Conservation (phyloP, 257 asterid species). For the Rhazya stricta region DNA sequence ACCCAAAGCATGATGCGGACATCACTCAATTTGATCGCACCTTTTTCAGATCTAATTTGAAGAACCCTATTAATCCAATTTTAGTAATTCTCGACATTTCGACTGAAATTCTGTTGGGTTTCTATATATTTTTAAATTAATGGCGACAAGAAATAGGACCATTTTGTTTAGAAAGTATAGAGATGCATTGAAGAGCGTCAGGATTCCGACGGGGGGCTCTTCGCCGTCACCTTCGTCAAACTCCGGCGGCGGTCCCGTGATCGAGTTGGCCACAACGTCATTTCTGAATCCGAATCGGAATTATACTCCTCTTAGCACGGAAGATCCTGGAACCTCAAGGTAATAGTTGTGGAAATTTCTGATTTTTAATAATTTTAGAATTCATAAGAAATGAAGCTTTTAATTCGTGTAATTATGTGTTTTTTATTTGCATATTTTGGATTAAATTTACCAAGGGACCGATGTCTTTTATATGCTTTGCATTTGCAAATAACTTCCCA, state of each 20-base stretch:
- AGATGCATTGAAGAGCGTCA: constrained; percentile 87
- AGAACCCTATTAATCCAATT: not conserved
- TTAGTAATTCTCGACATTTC: not conserved
- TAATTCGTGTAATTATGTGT: not conserved
- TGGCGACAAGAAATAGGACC: constrained; percentile 96
- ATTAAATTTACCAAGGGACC: not conserved
- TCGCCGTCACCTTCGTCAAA: constrained; percentile 50
- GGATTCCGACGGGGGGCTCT: constrained; percentile 65
- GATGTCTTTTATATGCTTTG: not conserved
- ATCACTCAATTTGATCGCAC: not conserved
- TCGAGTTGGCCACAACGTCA: constrained; percentile 82
- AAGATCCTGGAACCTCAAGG: constrained; percentile 67
- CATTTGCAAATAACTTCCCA: not conserved
- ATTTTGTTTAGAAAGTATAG: constrained; percentile 73
- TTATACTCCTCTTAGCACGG: constrained; percentile 61
- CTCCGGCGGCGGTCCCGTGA: constrained; percentile 77
- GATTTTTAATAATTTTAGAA: not conserved
- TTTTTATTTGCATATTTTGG: not conserved
- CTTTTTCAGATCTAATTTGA: constrained; percentile 26
- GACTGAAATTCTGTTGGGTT: not conserved
- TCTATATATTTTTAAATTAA: constrained; percentile 17
- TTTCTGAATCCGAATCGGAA: constrained; percentile 62
- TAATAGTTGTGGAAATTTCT: constrained; percentile 3
- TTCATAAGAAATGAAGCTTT: not conserved
- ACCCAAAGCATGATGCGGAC: constrained; percentile 8